phyloP scores from a whole-genome alignment of 164 flowering plant genomes.

The Malania oleifera region DNA sequence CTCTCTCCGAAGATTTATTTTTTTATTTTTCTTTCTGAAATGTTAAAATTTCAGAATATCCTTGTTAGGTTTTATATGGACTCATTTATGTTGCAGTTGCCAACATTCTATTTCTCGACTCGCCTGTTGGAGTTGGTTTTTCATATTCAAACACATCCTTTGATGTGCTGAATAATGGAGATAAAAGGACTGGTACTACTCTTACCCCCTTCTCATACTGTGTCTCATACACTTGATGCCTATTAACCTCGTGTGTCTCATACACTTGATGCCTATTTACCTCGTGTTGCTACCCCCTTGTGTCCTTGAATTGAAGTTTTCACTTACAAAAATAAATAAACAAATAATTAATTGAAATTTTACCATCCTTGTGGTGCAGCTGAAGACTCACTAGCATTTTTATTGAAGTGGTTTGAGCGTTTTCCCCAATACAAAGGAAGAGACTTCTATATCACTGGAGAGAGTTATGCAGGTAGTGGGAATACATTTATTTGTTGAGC shows the following conservation, averaged over 20 bases:
- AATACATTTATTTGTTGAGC: background rate
- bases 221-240: background rate
- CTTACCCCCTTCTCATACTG: background rate
- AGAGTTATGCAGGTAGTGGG: slow-evolving; percentile 96
- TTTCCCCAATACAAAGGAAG: slow-evolving; percentile 76
- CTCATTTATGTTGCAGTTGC: slow-evolving; percentile 59
- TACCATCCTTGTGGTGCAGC: slow-evolving; percentile 37
- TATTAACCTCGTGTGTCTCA: background rate
- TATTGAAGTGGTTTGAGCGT: slow-evolving; percentile 70
- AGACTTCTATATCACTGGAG: slow-evolving; percentile 74
- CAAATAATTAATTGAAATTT: no score
- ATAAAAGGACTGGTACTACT: slow-evolving; percentile 66
- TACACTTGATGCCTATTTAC: no score
- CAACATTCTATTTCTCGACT: slow-evolving; percentile 70
- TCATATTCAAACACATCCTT: slow-evolving; percentile 71
- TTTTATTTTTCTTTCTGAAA: background rate
- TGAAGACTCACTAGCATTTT: slow-evolving; percentile 57
- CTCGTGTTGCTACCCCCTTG: no score
- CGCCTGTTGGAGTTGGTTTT: slow-evolving; percentile 91
- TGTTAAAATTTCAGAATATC: background rate
- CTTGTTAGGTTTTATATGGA: background rate
- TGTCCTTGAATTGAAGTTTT: no score
- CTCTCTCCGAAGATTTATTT: background rate
- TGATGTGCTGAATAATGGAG: slow-evolving; percentile 68
- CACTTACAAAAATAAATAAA: no score